Percentiles rank a stretch among this genome's conserved stretches.
Conservation (phyloP, 768 basidiomycete species). For the Termitomyces bulborhizus region DNA sequence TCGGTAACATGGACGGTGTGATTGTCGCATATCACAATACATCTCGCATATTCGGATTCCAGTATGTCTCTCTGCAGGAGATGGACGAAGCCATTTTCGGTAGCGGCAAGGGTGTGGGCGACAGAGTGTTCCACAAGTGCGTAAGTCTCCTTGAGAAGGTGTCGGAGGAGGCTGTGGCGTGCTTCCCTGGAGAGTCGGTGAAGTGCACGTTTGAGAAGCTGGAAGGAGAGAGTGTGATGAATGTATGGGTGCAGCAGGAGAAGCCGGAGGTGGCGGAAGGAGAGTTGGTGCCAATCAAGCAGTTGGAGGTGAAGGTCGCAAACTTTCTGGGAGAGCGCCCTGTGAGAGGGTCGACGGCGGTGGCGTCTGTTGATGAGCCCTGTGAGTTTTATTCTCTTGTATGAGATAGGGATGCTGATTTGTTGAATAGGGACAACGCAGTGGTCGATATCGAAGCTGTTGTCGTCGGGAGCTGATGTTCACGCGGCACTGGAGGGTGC, state of each 20-base stretch:
- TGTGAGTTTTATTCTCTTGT: slow-evolving; percentile 19
- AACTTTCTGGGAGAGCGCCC: slow-evolving; percentile 37
- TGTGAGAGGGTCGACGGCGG: slow-evolving; percentile 30
- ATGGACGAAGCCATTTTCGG: slow-evolving; percentile 86
- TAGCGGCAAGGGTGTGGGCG: slow-evolving; percentile 43
- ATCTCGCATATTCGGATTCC: slow-evolving; percentile 83
- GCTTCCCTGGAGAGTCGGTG: slow-evolving; percentile 64
- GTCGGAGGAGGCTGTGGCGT: slow-evolving; percentile 45
- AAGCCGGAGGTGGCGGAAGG: slow-evolving; percentile 17
- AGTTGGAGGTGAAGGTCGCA: slow-evolving; percentile 43
- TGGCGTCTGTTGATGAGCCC: slow-evolving; percentile 17
- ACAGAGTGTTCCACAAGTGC: slow-evolving; percentile 71
- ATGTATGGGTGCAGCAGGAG: slow-evolving; percentile 63
- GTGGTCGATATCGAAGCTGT: slow-evolving; percentile 46
- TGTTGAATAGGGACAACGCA: slow-evolving; percentile 48
- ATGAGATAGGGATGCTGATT: background rate
- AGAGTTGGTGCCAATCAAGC: slow-evolving; percentile 48
- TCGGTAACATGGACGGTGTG: slow-evolving; percentile 96
- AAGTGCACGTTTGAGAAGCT: slow-evolving; percentile 56
- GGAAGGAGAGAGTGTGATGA: slow-evolving; percentile 35
- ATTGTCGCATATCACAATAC: slow-evolving; percentile 88
- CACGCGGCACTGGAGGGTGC: slow-evolving; percentile 26
- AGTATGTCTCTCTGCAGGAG: slow-evolving; percentile 81
- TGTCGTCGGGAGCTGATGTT: slow-evolving; percentile 26
- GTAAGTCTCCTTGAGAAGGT: slow-evolving; percentile 65